These are phyloP conservation scores for Dissoconium aciculare DNA, from an alignment of 2,329 filamentous ascomycete species.

Conservation along the genomic window DNA sequence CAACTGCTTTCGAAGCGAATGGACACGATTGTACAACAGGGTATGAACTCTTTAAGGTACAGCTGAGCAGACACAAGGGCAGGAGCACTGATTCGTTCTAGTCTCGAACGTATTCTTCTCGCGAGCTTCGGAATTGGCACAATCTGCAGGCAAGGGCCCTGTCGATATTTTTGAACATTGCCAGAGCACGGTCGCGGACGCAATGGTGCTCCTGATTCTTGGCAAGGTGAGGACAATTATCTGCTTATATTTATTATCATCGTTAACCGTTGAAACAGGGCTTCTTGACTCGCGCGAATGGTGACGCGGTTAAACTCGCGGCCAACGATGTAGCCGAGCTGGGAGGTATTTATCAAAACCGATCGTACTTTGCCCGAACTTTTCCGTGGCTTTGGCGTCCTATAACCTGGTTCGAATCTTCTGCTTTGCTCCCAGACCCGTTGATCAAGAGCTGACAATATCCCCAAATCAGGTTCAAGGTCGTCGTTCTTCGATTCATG, in stretches of 20 bases:
- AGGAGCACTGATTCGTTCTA: not conserved
- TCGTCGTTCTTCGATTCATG: constrained; percentile 1
- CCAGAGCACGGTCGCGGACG: not conserved
- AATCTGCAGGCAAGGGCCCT: not conserved
- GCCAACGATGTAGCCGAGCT: constrained; percentile 1
- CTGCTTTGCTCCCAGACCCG: no score
- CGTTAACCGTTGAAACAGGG: not conserved
- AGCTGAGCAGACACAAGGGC: no score
- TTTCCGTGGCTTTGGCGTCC: constrained; percentile 1
- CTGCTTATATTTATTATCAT: not conserved
- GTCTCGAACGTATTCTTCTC: constrained; percentile 1
- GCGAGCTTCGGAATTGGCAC: not conserved
- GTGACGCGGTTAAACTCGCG: not conserved
- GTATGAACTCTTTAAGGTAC: no score
- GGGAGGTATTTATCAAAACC: not conserved
- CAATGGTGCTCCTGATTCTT: not conserved
- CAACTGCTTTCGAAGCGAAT: not conserved
- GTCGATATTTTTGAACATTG: constrained; percentile 1
- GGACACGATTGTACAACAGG: constrained; percentile 1
- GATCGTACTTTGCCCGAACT: constrained; percentile 1
- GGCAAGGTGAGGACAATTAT: not conserved
- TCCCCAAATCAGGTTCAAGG: not conserved
- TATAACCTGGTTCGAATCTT: not conserved
- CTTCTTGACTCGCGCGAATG: constrained; percentile 1
- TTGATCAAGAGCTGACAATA: not conserved